phyloP scores from a whole-genome alignment of 257 asterid species.

The Hygrophila difformis region DNA sequence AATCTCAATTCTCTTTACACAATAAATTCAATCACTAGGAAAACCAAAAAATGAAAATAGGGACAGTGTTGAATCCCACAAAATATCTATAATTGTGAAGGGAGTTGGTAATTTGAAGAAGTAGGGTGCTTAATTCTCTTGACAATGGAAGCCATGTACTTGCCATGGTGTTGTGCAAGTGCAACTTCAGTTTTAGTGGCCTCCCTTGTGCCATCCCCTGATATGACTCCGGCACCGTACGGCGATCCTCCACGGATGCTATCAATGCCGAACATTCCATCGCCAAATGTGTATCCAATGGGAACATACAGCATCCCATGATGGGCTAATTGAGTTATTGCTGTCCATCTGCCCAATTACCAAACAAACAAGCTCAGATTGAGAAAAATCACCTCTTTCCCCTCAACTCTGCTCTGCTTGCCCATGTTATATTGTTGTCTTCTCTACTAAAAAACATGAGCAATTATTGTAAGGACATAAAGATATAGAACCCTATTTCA shows the following conservation, averaged over 20 bases:
- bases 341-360: conserved; percentile 79
- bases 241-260: conserved; percentile 66
- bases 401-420: too few species aligned
- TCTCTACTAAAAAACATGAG: too few species aligned
- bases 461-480: too few species aligned
- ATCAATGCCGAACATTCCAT: conserved; percentile 76
- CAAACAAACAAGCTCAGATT: too few species aligned
- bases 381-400: too few species aligned
- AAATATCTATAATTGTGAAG: background rate
- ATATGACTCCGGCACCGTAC: conserved; percentile 61
- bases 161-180: conserved; percentile 71
- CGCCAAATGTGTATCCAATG: conserved; percentile 75
- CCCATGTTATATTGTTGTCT: background rate
- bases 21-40: too few species aligned
- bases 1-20: too few species aligned
- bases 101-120: too few species aligned
- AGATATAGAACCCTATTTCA: too few species aligned
- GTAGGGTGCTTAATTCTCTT: conserved; percentile 26
- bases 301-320: conserved; percentile 89
- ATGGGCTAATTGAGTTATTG: conserved; percentile 71
- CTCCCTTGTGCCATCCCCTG: conserved; percentile 61
- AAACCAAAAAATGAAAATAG: too few species aligned
- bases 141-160: conserved; percentile 54
- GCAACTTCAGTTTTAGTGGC: conserved; percentile 52
- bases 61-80: background rate